Percentiles rank a stretch among this genome's conserved stretches.
phyloP scores from a whole-genome alignment of 176 grass and related monocot species.

The Bolboschoenus planiculmis region DNA sequence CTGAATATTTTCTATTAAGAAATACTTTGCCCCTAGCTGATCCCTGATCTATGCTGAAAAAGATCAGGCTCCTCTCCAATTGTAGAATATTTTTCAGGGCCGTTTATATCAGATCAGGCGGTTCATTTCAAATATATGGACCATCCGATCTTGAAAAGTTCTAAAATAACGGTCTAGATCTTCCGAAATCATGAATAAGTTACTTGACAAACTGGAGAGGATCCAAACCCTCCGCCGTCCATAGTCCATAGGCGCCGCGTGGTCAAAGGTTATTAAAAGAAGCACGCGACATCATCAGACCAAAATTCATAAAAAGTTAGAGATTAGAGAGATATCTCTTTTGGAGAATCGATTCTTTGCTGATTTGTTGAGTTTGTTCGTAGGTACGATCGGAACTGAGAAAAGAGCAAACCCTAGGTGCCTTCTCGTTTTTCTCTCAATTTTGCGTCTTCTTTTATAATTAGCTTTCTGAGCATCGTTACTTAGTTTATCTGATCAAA shows the following conservation, averaged over 20 bases:
- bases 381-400: background rate
- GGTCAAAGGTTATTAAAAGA: background rate
- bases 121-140: background rate
- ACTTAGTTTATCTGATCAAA: background rate
- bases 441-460: background rate
- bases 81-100: background rate
- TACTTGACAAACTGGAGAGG: background rate
- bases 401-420: conserved; percentile 19
- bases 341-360: background rate
- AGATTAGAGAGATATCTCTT: background rate
- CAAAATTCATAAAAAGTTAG: background rate
- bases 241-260: no score
- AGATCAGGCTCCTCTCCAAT: background rate
- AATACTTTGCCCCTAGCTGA: background rate
- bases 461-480: background rate
- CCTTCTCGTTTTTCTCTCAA: background rate
- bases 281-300: background rate
- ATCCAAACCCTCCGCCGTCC: background rate
- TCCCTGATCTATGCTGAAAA: background rate
- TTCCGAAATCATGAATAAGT: background rate
- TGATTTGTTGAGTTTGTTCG: background rate
- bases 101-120: background rate
- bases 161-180: background rate
- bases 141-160: background rate
- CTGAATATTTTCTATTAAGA: background rate